These are phyloP conservation scores for Aspergillus alliaceus DNA, from an alignment of 2,329 filamentous ascomycete species.

Conservation along the genomic window DNA sequence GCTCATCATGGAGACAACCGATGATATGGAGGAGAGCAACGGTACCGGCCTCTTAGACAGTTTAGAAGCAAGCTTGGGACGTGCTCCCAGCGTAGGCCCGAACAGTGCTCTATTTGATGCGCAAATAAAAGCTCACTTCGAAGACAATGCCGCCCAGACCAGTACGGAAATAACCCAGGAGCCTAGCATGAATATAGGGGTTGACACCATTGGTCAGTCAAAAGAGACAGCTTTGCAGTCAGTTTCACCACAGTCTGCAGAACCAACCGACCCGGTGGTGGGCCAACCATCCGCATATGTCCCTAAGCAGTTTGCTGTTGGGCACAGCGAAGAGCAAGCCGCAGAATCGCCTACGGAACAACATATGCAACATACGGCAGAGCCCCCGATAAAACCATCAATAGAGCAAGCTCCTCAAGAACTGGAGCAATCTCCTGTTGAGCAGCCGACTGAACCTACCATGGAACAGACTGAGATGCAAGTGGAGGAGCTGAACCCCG, in stretches of 20 bases:
- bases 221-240: neutral
- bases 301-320: neutral
- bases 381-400: neutral
- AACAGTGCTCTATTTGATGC: neutral
- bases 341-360: neutral
- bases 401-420: neutral
- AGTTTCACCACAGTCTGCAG: neutral
- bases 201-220: neutral
- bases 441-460: neutral
- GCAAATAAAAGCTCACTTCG: neutral
- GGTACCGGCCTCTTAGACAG: slow-evolving; percentile 50
- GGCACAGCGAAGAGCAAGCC: neutral
- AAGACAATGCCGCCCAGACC: neutral
- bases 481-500: neutral
- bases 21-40: slow-evolving; percentile 15
- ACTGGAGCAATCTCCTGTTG: neutral
- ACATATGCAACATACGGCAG: neutral
- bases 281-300: neutral
- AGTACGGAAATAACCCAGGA: neutral
- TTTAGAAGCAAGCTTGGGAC: slow-evolving; percentile 45
- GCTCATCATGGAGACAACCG: neutral
- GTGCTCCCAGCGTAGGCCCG: neutral
- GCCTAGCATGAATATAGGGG: slow-evolving; percentile 1
- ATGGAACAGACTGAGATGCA: neutral
- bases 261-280: neutral